Base-by-base conservation (phyloP, 2,329 filamentous ascomycete genomes). In the Sporothrix pallida region DNA sequence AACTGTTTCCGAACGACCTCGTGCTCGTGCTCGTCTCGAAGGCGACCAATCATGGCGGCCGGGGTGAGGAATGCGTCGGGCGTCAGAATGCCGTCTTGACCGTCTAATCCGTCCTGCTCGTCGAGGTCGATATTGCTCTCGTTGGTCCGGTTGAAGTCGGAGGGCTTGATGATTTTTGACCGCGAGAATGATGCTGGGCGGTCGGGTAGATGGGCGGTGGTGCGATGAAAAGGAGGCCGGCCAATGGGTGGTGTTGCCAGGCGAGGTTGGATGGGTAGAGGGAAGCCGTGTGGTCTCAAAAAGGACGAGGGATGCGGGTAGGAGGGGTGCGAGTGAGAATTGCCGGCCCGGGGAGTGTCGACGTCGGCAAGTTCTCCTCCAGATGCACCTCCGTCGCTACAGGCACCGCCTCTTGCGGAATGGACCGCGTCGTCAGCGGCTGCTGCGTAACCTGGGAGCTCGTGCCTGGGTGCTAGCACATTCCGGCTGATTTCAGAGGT, bases 1-100 rank as follows among this genome's bases (percentile, higher is more conserved):
- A 86, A 88, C 70, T 87, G 83, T 71, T 86, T 90, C 23, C 86
- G 89, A 42, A 89, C 83, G 2, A 77, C 74, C 52, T 85, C 85
- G 17, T 81, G 77, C 23, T 71, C 73, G 60, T 50, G 42, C 3
- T 72, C 52, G n/a, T 88, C 85, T 50, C 81, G 82, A 73, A 83
- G 81, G 70, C 81, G 83, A 72, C 82, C 82, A 76, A 88, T 81
- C 82, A 89, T 87, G 71, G 83, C 84, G 46, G 81, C 79, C 31
- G 84, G 80, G 6, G 82, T 80, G 44, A 23, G 37, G 42, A n/a
- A 26, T 8, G 26, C n/a, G 46, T 31, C 48, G 23, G 13, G 42
- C 42, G 42, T 23, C 23, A 26, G 46, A 12, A 65, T 3, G 62
- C 42, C 42, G 62, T 65, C 37, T 65, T 46, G 60, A 20, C 37